These are phyloP conservation scores for Cladophialophora psammophila DNA, from an alignment of 2,329 filamentous ascomycete genomes.

Conservation along the genomic window DNA sequence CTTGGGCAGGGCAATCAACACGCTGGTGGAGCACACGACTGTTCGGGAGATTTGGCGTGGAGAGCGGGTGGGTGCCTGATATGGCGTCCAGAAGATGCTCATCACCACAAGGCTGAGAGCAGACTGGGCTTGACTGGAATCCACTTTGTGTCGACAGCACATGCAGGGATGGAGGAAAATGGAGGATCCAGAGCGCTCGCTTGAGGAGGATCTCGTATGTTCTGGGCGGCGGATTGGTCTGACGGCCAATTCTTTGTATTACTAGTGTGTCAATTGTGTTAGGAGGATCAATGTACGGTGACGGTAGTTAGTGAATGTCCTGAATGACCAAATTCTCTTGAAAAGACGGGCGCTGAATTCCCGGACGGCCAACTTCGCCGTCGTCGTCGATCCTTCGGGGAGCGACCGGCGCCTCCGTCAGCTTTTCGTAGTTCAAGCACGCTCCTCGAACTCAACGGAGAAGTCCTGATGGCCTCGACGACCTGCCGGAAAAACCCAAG, in stretches of 20 bases:
- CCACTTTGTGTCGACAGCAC: conserved; percentile 18
- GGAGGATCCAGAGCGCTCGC: conserved; percentile 9
- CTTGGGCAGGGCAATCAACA: conserved; percentile 25
- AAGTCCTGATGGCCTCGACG: conserved; percentile 13
- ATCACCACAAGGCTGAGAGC: background rate
- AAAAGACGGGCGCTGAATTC: background rate
- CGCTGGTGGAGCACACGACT: conserved; percentile 27
- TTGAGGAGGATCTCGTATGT: conserved; percentile 23
- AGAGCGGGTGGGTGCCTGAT: conserved; percentile 31
- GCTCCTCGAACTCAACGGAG: background rate
- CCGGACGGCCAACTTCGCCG: conserved; percentile 3
- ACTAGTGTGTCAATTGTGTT: conserved; percentile 11
- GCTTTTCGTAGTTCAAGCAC: background rate
- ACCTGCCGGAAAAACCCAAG: conserved; percentile 11
- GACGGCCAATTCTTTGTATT: conserved; percentile 25
- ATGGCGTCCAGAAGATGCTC: background rate
- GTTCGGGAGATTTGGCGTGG: conserved; percentile 24
- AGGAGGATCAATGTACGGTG: conserved; percentile 9
- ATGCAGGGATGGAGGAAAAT: conserved; percentile 7
- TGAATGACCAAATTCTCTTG: background rate
- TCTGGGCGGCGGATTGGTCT: conserved; percentile 22
- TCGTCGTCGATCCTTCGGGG: background rate
- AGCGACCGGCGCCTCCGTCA: conserved; percentile 5
- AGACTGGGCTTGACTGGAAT: background rate
- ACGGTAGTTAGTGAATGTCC: conserved; percentile 3